phyloP scores from a whole-genome alignment of 176 grass and related monocot species.

The Aegilops longissima region DNA sequence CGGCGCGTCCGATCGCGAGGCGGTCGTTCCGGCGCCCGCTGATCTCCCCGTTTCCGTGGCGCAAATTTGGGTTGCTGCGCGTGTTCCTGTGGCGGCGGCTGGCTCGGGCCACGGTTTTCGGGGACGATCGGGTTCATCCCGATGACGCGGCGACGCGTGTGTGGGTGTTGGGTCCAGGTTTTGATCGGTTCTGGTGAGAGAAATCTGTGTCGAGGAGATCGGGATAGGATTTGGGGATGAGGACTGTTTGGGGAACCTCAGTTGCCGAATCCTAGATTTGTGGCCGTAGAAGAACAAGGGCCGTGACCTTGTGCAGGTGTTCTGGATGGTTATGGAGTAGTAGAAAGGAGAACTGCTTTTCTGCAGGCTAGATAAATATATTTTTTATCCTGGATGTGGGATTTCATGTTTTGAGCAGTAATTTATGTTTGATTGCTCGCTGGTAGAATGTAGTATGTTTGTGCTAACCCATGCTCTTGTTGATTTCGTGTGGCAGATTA shows the following conservation, averaged over 20 bases:
- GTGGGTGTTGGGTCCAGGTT: not conserved
- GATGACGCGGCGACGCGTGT: not conserved
- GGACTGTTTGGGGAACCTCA: not conserved
- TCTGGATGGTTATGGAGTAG: not conserved
- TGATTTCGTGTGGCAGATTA: constrained; percentile 31
- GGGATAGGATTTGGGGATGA: constrained; percentile 40
- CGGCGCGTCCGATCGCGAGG: constrained; percentile 36
- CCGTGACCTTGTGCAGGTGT: not conserved
- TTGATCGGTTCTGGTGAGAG: constrained; percentile 15
- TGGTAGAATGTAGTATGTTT: constrained; percentile 25
- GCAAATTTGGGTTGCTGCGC: constrained; percentile 1
- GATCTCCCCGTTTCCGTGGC: constrained; percentile 45
- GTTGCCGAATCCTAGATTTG: constrained; percentile 28
- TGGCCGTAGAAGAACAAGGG: not conserved
- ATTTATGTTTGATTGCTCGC: constrained; percentile 8
- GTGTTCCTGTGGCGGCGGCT: not conserved
- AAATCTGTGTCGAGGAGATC: constrained; percentile 29
- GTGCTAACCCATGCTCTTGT: not conserved
- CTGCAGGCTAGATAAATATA: not conserved
- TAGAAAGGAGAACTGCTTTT: constrained; percentile 1
- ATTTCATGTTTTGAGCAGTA: constrained; percentile 14
- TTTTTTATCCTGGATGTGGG: constrained; percentile 14
- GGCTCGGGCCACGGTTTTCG: constrained; percentile 4
- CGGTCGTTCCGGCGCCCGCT: constrained; percentile 30
- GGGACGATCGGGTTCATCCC: not conserved